Evolutionary conservation across 805 yeast species (phyloP).

Genomic region (Saturnispora saitoi): DNA sequence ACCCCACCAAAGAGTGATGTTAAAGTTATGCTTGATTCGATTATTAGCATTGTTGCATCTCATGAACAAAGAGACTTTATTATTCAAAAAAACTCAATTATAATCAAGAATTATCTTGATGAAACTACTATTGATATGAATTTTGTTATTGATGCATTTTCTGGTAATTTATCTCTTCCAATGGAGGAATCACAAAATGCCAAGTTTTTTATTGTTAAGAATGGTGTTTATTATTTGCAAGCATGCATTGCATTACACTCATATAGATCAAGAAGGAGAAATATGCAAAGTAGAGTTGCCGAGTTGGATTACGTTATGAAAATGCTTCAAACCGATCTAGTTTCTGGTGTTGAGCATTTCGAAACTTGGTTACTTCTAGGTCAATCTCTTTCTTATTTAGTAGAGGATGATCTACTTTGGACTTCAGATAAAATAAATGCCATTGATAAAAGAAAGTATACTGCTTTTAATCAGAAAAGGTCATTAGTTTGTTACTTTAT

Average conservation of each 20-base stretch:
- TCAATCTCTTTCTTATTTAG: conserved; percentile 65
- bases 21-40: conserved; percentile 60
- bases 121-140: conserved; percentile 35
- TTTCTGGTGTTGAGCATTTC: conserved; percentile 55
- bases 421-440: conserved; percentile 73
- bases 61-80: conserved; percentile 39
- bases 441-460: conserved; percentile 47
- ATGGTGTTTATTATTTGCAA: conserved; percentile 62
- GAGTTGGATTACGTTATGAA: conserved; percentile 70
- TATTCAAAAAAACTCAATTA: conserved; percentile 38
- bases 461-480: conserved; percentile 59
- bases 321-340: conserved; percentile 56
- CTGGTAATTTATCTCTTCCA: conserved; percentile 36
- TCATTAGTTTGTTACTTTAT: conserved; percentile 65
- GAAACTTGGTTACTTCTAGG: conserved; percentile 88
- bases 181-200: conserved; percentile 26
- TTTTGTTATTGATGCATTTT: conserved; percentile 40
- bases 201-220: conserved; percentile 30
- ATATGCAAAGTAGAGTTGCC: conserved; percentile 72
- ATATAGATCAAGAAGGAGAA: conserved; percentile 61
- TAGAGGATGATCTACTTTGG: conserved; percentile 90
- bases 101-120: conserved; percentile 40
- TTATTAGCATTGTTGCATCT: conserved; percentile 64
- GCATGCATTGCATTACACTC: conserved; percentile 62
- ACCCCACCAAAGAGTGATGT: conserved; percentile 59